A percentile compares a stretch with the other conserved stretches of the same genome.
These are phyloP conservation scores for Tolypocladium capitatum DNA, from an alignment of 2,329 filamentous ascomycete species.

Conservation along the genomic window DNA sequence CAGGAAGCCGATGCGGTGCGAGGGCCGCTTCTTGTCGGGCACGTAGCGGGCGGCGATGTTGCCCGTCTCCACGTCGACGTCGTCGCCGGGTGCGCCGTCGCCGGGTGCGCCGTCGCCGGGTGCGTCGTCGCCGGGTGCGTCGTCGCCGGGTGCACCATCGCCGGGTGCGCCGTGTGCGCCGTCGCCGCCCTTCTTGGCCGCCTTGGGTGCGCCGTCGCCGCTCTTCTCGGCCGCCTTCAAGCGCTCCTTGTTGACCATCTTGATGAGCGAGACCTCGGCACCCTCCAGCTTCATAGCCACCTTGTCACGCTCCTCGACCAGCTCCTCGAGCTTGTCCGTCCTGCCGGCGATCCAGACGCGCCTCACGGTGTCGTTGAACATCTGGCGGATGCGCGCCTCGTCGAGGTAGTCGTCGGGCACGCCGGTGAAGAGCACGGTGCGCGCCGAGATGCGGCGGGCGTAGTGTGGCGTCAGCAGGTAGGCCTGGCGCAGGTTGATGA, in stretches of 20 bases:
- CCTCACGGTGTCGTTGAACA: slow-evolving; percentile 69
- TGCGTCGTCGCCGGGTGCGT: slow-evolving; percentile 11
- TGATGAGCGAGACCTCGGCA: slow-evolving; percentile 72
- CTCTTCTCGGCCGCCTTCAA: slow-evolving; percentile 21
- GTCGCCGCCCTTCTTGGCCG: too few species aligned
- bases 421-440: slow-evolving; percentile 84
- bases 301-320: slow-evolving; percentile 64
- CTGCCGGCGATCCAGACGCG: slow-evolving; percentile 76
- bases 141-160: neutral
- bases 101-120: slow-evolving; percentile 4
- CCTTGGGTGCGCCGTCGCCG: slow-evolving; percentile 6
- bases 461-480: slow-evolving; percentile 81
- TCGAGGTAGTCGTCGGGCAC: slow-evolving; percentile 68
- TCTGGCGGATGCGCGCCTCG: slow-evolving; percentile 55
- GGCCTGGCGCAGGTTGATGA: slow-evolving; percentile 85
- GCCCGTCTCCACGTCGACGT: slow-evolving; percentile 52
- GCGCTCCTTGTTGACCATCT: slow-evolving; percentile 32
- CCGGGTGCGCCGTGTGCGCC: neutral
- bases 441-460: slow-evolving; percentile 71
- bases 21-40: slow-evolving; percentile 52
- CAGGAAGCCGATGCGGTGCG: slow-evolving; percentile 49
- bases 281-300: slow-evolving; percentile 66
- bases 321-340: slow-evolving; percentile 58
- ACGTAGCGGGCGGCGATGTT: slow-evolving; percentile 52
- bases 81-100: neutral